Base-by-base conservation (phyloP, 371 early-diverging fungal genomes). In the Capillidium rhysosporum region DNA sequence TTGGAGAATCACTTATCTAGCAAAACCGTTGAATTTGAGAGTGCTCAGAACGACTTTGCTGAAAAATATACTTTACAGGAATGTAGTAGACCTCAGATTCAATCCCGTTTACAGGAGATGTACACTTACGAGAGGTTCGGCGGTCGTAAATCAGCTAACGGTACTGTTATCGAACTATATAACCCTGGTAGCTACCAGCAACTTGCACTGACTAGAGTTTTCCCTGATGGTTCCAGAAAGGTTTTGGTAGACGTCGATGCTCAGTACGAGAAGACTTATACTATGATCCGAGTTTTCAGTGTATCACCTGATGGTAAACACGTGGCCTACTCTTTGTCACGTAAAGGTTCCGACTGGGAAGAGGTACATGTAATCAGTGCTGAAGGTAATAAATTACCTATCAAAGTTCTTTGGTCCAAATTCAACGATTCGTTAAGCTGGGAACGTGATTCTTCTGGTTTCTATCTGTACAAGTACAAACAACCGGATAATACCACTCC, bases 341-440 rank as follows among this genome's bases (percentile, higher is more conserved):
- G 71, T 58, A 64, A 61, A 8, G 82, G 79, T 43, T 62, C 64
- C 48, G 82, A 82, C 57, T 82, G 82, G 80, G 71, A 67, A 53
- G 71, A 61, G 9, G 67, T 79, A 46, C 65, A 69, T 56, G 64
- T 79, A 12, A 47, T 10, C 21, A 54, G 44, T 4, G 53, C 46
- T 1, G 60, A 46, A 28, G 43, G 43, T 18, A 18, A 5, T 7
- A 61, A 54, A 20, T 40, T 62, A 10, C 56, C 44, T 7, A 70
- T 67, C 43, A 56, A 49, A 1, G 40, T 72, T 30, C 57, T 60
- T n/a, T 70, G 73, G 76, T 70, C 67, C 46, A 79, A 78, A 62
- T 34, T 34, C 34, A 80, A 77, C 55, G 69, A 73, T 0, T 16
- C 55, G 9, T 59, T 78, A 29, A 16, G 59, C 0, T 81, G 76